Evolutionary conservation across 257 asterid genomes (phyloP), one percentile per base, ranked within the genome.

Genomic region (Solanum pennellii): DNA sequence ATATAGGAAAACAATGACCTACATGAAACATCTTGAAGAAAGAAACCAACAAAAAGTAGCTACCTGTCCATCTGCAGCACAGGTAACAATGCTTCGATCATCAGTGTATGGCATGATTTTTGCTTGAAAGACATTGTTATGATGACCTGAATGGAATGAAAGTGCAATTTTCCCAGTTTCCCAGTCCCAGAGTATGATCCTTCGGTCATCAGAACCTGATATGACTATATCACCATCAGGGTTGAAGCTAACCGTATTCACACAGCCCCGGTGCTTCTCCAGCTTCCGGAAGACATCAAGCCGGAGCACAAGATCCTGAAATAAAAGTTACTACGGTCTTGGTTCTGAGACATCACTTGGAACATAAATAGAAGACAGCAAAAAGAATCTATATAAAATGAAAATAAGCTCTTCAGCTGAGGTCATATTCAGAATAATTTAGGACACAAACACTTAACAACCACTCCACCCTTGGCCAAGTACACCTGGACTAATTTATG

Each of bases 61-160:
- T 87, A 96, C 99, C 99, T 95, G 97, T 68, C 99, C 99, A 89
- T 96, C 99, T 88, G 99, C 99, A 87, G 97, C 98, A 56, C 97
- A 95, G 10, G 98, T 96, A 80, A 94, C 98, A 88, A 96, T 92
- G 91, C 94, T 94, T 74, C 92, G 93, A 87, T 95, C 99, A n/a
- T 93, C 95, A 3, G 96, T 88, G 92, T 88, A 93, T 72, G 98
- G 98, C 97, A 96, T 95, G 85, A 94, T 44, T 89, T 94, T 97
- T 80, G 99, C 99, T 89, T 97, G 98, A 86, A 97, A 97, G 62
- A 94, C 94, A 91, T 94, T 97, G 93, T 94, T 93, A 83, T 88
- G 87, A 86, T 97, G 98, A 68, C 95, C 98, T 6, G 99, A 95
- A 87, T 92, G 94, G 90, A 93, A 95, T 86, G 95, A 91, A 76